Conservation (phyloP, 75 land plant species). For the Cunninghamia lanceolata region DNA sequence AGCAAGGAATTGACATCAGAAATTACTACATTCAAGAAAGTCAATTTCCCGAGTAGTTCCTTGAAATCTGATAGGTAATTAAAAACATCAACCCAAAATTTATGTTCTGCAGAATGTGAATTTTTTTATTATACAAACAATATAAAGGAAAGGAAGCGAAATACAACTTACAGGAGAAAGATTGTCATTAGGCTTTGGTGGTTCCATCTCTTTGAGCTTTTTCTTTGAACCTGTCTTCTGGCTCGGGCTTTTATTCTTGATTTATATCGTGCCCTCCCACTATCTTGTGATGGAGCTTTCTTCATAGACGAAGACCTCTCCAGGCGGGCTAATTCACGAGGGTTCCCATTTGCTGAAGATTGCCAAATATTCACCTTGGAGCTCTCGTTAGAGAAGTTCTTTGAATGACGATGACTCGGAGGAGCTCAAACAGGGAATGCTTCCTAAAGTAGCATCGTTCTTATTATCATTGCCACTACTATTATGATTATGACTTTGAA, state of each 20-base stretch:
- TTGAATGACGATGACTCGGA: constrained; percentile 19
- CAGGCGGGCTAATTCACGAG: not conserved
- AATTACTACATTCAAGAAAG: too few relatives aligned
- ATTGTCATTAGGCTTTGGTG: constrained; percentile 19
- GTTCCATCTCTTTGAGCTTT: constrained; percentile 12
- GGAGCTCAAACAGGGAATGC: not conserved
- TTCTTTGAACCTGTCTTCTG: constrained; percentile 36
- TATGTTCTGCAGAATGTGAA: too few relatives aligned
- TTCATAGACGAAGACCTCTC: constrained; percentile 11
- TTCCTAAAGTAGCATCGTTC: not conserved
- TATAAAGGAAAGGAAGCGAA: not conserved
- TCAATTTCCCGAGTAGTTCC: too few relatives aligned
- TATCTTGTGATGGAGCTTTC: not conserved
- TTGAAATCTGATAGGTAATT: too few relatives aligned
- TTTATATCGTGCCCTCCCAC: constrained; percentile 68
- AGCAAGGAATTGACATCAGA: too few relatives aligned
- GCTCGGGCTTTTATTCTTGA: constrained; percentile 31
- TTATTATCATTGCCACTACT: too few relatives aligned
- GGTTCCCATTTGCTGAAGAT: constrained; percentile 16
- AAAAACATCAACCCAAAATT: too few relatives aligned
- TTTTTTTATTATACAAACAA: too few relatives aligned
- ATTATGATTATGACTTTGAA: not conserved
- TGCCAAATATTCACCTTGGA: not conserved
- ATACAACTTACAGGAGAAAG: constrained; percentile 26
- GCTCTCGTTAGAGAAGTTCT: not conserved